Percentiles rank a stretch among this genome's conserved stretches.
Conservation (phyloP, 2,329 filamentous ascomycete genomes). For the Talaromyces sp. region DNA sequence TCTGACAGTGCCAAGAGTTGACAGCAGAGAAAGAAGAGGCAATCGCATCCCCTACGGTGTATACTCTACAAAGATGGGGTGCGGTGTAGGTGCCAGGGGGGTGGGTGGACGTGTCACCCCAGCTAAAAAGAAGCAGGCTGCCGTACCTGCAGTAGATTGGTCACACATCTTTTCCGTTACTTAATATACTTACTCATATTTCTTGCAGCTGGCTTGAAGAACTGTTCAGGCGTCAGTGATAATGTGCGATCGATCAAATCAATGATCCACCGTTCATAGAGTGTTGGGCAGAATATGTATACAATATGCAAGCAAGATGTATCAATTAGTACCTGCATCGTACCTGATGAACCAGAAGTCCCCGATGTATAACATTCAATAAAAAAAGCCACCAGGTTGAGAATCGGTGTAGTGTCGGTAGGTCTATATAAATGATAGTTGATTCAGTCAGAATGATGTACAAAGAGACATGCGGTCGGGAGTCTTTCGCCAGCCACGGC, state of each 20-base stretch:
- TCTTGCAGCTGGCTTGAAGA: neutral
- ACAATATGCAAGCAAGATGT: neutral
- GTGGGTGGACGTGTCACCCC: neutral
- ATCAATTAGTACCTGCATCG: neutral
- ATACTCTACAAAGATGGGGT: neutral
- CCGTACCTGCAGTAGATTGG: conserved; percentile 4
- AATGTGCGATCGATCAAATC: neutral
- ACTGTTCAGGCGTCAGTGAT: neutral
- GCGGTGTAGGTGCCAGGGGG: neutral
- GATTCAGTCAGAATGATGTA: neutral
- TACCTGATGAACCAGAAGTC: neutral
- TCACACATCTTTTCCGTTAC: neutral
- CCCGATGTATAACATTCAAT: neutral
- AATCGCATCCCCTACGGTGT: neutral
- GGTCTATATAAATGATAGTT: neutral
- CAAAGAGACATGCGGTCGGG: no score
- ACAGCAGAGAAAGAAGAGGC: neutral
- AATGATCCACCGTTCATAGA: neutral
- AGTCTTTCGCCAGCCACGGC: no score
- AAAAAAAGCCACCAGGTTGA: neutral
- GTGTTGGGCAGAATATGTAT: neutral
- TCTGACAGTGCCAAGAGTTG: neutral
- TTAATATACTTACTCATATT: neutral
- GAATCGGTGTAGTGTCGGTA: neutral
- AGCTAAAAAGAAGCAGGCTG: neutral